These are phyloP conservation scores for Penicillium cinerascens DNA, from an alignment of 495 filamentous ascomycete genomes.

Conservation along the genomic window DNA sequence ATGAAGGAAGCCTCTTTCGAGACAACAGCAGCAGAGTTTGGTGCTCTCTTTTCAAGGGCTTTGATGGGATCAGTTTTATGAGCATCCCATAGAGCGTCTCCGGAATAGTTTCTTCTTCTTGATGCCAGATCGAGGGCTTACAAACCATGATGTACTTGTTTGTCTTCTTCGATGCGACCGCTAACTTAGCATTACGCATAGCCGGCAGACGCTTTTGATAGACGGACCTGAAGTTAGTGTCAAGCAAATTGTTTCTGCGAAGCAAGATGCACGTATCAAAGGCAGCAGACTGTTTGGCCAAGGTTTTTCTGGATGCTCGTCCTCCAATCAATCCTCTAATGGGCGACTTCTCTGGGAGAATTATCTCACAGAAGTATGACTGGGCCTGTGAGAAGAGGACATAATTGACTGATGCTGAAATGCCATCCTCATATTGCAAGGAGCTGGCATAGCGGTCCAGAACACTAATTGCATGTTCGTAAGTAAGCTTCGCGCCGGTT, in stretches of 20 bases:
- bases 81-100: slow-evolving; percentile 60
- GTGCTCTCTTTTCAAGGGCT: slow-evolving; percentile 57
- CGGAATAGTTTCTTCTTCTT: slow-evolving; percentile 48
- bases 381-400: slow-evolving; percentile 52
- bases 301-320: slow-evolving; percentile 58
- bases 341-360: slow-evolving; percentile 74
- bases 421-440: slow-evolving; percentile 61
- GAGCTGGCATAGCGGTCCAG: slow-evolving; percentile 62
- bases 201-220: slow-evolving; percentile 70
- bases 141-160: slow-evolving; percentile 70
- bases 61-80: slow-evolving; percentile 55
- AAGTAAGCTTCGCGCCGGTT: slow-evolving; percentile 80
- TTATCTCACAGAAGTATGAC: slow-evolving; percentile 73
- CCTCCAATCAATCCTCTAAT: slow-evolving; percentile 61
- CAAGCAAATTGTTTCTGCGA: slow-evolving; percentile 61
- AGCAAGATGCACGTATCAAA: slow-evolving; percentile 79
- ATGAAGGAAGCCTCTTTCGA: slow-evolving; percentile 55
- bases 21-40: slow-evolving; percentile 71
- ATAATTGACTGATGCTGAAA: slow-evolving; percentile 57
- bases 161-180: slow-evolving; percentile 71
- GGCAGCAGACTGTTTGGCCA: slow-evolving; percentile 87
- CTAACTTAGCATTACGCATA: slow-evolving; percentile 89
- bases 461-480: slow-evolving; percentile 62
- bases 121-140: slow-evolving; percentile 78
- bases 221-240: slow-evolving; percentile 68